Percentiles rank a stretch among this genome's conserved stretches.
Evolutionary conservation across 495 filamentous ascomycete species (phyloP).

Genomic region (Xylaria telfairii): DNA sequence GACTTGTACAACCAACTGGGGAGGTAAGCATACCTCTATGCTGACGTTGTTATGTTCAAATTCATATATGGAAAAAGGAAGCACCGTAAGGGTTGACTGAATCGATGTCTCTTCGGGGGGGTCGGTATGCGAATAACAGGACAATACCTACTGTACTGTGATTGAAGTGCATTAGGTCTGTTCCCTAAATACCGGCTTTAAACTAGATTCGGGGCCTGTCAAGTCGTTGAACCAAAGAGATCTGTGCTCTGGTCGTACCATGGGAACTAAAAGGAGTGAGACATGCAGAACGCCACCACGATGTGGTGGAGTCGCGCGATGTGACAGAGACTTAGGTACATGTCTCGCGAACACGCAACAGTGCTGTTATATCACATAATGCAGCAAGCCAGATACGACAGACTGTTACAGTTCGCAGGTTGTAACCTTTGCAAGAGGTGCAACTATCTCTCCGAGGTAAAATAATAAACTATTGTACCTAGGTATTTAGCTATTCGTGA

Average conservation of each 20-base stretch:
- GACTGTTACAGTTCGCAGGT: not conserved
- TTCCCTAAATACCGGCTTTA: slow-evolving; percentile 2
- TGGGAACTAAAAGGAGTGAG: slow-evolving; percentile 32
- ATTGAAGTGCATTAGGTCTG: not conserved
- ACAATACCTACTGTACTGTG: no score
- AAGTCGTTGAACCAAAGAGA: slow-evolving; percentile 5
- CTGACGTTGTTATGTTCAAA: not conserved
- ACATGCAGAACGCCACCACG: slow-evolving; percentile 40
- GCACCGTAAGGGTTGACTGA: not conserved
- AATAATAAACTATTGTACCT: not conserved
- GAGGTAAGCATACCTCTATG: not conserved
- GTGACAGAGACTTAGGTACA: slow-evolving; percentile 13
- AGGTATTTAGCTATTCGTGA: not conserved
- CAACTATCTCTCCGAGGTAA: not conserved
- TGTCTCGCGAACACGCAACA: not conserved
- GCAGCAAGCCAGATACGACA: not conserved
- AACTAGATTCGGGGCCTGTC: not conserved
- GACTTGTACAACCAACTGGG: not conserved
- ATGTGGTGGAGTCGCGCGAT: slow-evolving; percentile 33
- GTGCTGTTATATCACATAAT: not conserved
- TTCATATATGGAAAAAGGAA: not conserved
- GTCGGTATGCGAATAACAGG: not conserved
- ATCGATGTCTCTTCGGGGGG: not conserved
- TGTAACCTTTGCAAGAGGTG: not conserved
- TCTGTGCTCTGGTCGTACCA: not conserved